Base-by-base conservation (phyloP, 441 rosid species). In the Pelargonium citronellum region DNA sequence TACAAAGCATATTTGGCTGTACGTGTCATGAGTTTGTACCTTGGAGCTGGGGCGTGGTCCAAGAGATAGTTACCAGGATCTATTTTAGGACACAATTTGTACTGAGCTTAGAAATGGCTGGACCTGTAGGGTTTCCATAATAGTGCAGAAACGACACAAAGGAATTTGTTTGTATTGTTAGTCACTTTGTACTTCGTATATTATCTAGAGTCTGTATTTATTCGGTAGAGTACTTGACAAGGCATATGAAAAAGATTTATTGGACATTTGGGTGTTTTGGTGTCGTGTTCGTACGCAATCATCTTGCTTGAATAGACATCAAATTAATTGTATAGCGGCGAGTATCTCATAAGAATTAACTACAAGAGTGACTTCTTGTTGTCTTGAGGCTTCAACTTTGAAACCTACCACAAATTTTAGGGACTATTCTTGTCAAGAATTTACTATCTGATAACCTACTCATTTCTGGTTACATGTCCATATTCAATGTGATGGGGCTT, bases 91-190 rank as follows among this genome's bases (percentile, higher is more conserved):
- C 49, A 60, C 64, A 20, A 20, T 20, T 63, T 63, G 37, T 63
- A 30, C 44, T 62, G 43, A 63, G 8, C 44, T 13, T 63, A 51
- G 66, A 22, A 63, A 13, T 27, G 66, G 37, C 10, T 63, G 66
- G 66, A 63, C n/a, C 66, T 24, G 7, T 63, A 58, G 30, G 58
- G 63, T 55, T 67, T 64, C 55, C 70, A 68, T 20, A 60, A 43
- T 20, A 15, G 64, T 47, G 24, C 37, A 49, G 19, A 44, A 37
- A 39, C 60, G 64, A 24, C 41, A 63, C 43, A 63, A 27, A 63
- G 49, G n/a, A 60, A 20, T 12, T 10, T 8, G 34, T 60, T 20
- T 2, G 64, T 22, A 17, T 60, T 22, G 34, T 22, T 60, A 22
- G 64, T 22, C 64, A 20, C 64, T 8, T 60, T 60, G 30, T 60